These are phyloP conservation scores for Alternaria sp. DNA, from an alignment of 2,329 filamentous ascomycete species.

Conservation along the genomic window DNA sequence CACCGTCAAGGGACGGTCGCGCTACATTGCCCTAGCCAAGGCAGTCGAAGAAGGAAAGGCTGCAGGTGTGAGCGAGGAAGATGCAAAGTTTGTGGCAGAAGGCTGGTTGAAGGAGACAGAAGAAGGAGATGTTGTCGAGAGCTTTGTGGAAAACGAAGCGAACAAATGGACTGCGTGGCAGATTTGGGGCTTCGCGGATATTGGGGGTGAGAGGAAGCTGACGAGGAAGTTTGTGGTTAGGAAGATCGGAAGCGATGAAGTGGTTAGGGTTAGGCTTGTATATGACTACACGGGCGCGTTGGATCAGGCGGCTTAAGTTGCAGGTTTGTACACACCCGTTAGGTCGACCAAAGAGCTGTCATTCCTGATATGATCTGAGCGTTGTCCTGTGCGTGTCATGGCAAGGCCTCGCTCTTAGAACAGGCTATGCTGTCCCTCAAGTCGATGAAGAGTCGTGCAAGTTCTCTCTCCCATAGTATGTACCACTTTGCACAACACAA, in stretches of 20 bases:
- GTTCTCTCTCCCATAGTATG: neutral
- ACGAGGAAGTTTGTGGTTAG: constrained; percentile 42
- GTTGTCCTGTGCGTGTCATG: neutral
- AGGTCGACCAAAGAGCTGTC: neutral
- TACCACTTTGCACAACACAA: constrained; percentile 4
- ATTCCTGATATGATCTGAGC: neutral
- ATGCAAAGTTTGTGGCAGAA: constrained; percentile 30
- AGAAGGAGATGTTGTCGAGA: constrained; percentile 44
- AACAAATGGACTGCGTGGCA: constrained; percentile 48
- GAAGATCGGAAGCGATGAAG: constrained; percentile 40
- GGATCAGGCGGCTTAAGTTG: constrained; percentile 4
- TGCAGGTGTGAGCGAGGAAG: constrained; percentile 27
- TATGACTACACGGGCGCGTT: constrained; percentile 43
- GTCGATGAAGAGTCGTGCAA: constrained; percentile 1
- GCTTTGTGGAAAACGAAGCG: constrained; percentile 40
- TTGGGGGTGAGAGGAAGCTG: constrained; percentile 40
- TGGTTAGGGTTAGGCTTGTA: constrained; percentile 37
- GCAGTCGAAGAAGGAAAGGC: constrained; percentile 30
- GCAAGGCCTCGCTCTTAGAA: neutral
- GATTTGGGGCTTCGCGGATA: constrained; percentile 42
- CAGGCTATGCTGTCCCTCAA: constrained; percentile 4
- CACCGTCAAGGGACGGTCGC: constrained; percentile 65
- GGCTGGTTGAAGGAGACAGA: constrained; percentile 39
- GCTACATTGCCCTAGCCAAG: constrained; percentile 51
- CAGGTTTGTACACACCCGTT: neutral